Evolutionary conservation across 345 rosid species (phyloP).

Genomic region (Brassica juncea): DNA sequence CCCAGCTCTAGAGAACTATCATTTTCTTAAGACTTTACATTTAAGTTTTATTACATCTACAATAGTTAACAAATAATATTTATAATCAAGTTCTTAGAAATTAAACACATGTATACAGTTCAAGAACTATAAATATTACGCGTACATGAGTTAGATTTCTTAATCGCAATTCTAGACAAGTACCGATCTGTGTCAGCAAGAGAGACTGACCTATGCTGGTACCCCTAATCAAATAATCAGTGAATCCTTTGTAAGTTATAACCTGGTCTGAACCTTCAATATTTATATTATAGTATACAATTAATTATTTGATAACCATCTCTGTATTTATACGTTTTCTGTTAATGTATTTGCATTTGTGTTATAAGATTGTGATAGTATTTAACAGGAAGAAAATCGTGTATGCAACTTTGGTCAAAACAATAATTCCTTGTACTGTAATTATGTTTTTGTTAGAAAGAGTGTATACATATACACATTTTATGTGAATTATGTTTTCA

Average conservation of each 20-base stretch:
- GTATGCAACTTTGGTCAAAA: background rate
- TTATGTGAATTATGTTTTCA: background rate
- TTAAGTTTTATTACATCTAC: background rate
- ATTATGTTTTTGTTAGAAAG: background rate
- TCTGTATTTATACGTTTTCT: background rate
- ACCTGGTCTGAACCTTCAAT: background rate
- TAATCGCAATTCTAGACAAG: background rate
- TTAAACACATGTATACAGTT: background rate
- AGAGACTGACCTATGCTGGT: background rate
- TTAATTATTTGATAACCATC: background rate
- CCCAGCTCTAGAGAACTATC: background rate
- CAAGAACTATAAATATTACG: background rate
- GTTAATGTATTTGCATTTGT: background rate
- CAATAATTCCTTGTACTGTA: background rate
- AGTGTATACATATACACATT: background rate
- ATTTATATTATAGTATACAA: background rate
- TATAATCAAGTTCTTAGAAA: background rate
- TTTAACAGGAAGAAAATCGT: background rate
- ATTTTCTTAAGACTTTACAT: background rate
- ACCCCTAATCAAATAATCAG: background rate
- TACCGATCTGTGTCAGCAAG: background rate
- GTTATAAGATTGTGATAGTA: background rate
- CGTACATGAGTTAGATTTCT: background rate
- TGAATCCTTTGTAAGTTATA: background rate
- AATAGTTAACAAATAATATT: background rate